Evolutionary conservation across 108 stramenopile genomes (phyloP).

Genomic region (Epipyxis sp.): DNA sequence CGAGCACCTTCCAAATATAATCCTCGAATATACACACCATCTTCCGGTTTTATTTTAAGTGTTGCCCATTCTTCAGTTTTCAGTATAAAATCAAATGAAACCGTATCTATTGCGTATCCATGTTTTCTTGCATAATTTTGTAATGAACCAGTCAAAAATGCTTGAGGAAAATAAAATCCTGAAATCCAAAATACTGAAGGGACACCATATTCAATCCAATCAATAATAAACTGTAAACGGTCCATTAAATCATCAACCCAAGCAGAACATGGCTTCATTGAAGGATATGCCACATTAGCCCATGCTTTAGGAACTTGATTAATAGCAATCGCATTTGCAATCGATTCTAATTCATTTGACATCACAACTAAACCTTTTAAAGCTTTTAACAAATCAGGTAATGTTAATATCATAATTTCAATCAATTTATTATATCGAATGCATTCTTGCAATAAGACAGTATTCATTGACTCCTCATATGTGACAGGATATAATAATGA

Average conservation of each 20-base stretch:
- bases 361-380: constrained; percentile 63
- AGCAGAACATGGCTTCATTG: constrained; percentile 51
- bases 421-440: constrained; percentile 60
- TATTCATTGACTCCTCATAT: constrained; percentile 66
- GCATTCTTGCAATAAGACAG: constrained; percentile 61
- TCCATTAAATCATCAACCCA: constrained; percentile 52
- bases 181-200: constrained; percentile 58
- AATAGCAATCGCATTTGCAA: constrained; percentile 45
- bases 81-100: constrained; percentile 51
- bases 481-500: constrained; percentile 55
- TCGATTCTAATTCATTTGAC: constrained; percentile 57
- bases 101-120: constrained; percentile 57
- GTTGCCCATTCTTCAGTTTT: constrained; percentile 37
- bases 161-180: constrained; percentile 62
- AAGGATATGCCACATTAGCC: constrained; percentile 57
- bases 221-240: constrained; percentile 46
- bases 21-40: constrained; percentile 60
- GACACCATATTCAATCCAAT: constrained; percentile 52
- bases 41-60: constrained; percentile 20
- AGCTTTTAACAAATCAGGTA: constrained; percentile 54
- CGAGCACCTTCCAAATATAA: constrained; percentile 58
- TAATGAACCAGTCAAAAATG: constrained; percentile 59
- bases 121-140: constrained; percentile 58
- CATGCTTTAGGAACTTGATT: constrained; percentile 55
- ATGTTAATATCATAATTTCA: constrained; percentile 36